Evolutionary conservation across 2,329 filamentous ascomycete genomes (phyloP).

Genomic region (Bipolaris oryzae): DNA sequence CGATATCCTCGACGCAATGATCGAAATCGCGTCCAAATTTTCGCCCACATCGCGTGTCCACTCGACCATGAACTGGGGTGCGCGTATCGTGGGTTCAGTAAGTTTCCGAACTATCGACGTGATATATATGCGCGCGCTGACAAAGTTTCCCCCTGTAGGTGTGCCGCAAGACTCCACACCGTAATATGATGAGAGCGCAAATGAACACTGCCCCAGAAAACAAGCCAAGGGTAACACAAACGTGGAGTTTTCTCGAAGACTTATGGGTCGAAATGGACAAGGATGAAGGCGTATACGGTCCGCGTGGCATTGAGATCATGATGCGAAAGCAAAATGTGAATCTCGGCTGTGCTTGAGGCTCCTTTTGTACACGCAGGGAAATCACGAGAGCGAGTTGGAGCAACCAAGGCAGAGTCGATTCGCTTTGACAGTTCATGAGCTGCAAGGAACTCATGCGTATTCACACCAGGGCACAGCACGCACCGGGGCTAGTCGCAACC

Average conservation of each 20-base stretch:
- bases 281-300: conserved; percentile 5
- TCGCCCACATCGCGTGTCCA: not conserved
- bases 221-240: not conserved
- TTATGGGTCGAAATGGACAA: conserved; percentile 6
- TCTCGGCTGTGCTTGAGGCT: not conserved
- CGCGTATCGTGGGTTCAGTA: conserved; percentile 2
- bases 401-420: too few relatives aligned
- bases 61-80: conserved; percentile 5
- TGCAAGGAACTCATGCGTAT: too few relatives aligned
- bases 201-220: not conserved
- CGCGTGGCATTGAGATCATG: conserved; percentile 3
- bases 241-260: not conserved
- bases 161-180: not conserved
- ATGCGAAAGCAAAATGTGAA: not conserved
- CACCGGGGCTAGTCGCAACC: too few relatives aligned
- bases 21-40: not conserved
- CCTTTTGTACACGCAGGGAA: too few relatives aligned
- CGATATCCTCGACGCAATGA: not conserved
- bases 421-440: too few relatives aligned
- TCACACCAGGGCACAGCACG: too few relatives aligned
- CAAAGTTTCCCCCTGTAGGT: not conserved
- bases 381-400: too few relatives aligned
- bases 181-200: not conserved
- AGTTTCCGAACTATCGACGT: not conserved
- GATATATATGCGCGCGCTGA: not conserved